Evolutionary conservation across 441 rosid genomes (phyloP), one percentile per base, ranked within the genome.

Genomic region (Bruguiera hainesii): DNA sequence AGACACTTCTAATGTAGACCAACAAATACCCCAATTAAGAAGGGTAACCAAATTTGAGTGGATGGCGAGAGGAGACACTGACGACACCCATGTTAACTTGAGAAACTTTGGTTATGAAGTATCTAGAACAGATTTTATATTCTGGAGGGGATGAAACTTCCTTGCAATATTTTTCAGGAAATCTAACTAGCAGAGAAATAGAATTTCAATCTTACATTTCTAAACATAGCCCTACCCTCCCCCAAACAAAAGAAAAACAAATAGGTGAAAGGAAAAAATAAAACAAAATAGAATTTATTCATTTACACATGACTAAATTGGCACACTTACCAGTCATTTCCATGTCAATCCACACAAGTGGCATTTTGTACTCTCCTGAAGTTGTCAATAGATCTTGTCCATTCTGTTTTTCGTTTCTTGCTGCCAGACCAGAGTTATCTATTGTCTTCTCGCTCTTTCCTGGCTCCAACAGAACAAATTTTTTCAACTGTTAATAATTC

Each of bases 271-370:
- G 33, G 6, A 31, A 6, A 1, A 35, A 3, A 50, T 0, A 35
- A 46, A 18, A 2, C 23, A 25, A 49, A 49, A 5, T 56, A 31
- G 19, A 53, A 33, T 37, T 37, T 37, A 10, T 37, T 37, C 46
- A 33, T 6, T 5, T 19, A n/a, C 0, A 30, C 26, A 9, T 9
- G 1, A 20, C 26, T 30, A 63, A 13, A 11, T 28, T 28, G 19
- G 56, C 53, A 55, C 2, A 23, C 63, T 60, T 77, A 91, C 98
- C 98, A 68, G 98, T 88, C 97, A 89, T 93, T 76, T 89, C 97
- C 81, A 91, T 72, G 85, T 91, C 95, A 72, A 91, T 88, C 96
- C 98, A 91, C 63, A 91, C 97, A 72, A 91, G 96, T 51, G 97
- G 97, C 77, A 86, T 81, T 74, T 52, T 88, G 81, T 67, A 89